These are phyloP conservation scores for Hyphopichia pseudoburtonii DNA, from an alignment of 1,139 yeast genomes.

Conservation along the genomic window DNA sequence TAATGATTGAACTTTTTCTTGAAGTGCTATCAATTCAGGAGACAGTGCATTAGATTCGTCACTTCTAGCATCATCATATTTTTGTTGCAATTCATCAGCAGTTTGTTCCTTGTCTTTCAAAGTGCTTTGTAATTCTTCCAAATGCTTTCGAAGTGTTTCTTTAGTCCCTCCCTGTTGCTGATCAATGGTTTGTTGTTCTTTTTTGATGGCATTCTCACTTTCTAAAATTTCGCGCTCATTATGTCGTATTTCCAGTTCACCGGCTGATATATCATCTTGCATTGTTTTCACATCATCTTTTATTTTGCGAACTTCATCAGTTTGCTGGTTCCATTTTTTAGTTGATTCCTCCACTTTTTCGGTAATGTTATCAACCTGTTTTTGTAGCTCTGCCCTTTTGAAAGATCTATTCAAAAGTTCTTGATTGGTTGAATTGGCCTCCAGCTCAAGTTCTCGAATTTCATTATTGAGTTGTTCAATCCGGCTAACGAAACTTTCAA, in stretches of 20 bases:
- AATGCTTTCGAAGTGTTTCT: slow-evolving; percentile 20
- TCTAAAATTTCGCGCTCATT: slow-evolving; percentile 25
- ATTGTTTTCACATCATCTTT: slow-evolving; percentile 2
- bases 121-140: slow-evolving; percentile 6
- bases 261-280: slow-evolving; percentile 2
- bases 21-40: slow-evolving; percentile 5
- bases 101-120: slow-evolving; percentile 6
- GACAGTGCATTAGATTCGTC: not conserved
- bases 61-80: slow-evolving; percentile 12
- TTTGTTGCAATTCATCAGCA: slow-evolving; percentile 8
- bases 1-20: slow-evolving; percentile 8
- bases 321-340: slow-evolving; percentile 20
- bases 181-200: slow-evolving; percentile 38
- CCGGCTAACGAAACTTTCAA: slow-evolving; percentile 16
- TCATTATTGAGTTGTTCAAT: slow-evolving; percentile 19
- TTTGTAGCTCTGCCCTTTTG: slow-evolving; percentile 21
- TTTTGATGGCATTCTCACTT: slow-evolving; percentile 16
- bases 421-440: slow-evolving; percentile 9
- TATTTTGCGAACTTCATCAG: slow-evolving; percentile 11
- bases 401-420: slow-evolving; percentile 9
- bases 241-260: slow-evolving; percentile 24
- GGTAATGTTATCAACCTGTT: slow-evolving; percentile 15
- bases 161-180: slow-evolving; percentile 42
- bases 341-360: slow-evolving; percentile 11
- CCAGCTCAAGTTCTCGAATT: slow-evolving; percentile 14